These are phyloP conservation scores for Abortiporus biennis DNA, from an alignment of 1,284 basidiomycete species.

Conservation along the genomic window DNA sequence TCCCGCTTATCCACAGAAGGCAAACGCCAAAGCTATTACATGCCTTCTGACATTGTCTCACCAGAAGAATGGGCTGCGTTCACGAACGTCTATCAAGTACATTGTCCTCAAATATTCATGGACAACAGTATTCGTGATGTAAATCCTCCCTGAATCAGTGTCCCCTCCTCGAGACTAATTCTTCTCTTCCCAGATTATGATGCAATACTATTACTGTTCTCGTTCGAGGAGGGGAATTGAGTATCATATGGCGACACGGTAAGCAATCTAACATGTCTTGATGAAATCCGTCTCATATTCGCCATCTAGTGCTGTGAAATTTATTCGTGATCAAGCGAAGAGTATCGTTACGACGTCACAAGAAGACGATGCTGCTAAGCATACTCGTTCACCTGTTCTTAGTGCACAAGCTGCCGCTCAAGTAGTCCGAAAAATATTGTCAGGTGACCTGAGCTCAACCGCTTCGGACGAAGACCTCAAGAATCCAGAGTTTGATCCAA, in stretches of 20 bases:
- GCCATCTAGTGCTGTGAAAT: constrained; percentile 66
- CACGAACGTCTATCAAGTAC: constrained; percentile 88
- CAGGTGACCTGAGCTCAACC: constrained; percentile 32
- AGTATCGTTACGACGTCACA: constrained; percentile 30
- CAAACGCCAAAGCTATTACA: constrained; percentile 45
- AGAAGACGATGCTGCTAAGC: constrained; percentile 24
- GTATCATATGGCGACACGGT: constrained; percentile 87
- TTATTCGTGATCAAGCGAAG: constrained; percentile 76
- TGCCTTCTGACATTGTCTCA: constrained; percentile 60
- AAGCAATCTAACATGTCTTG: constrained; percentile 15
- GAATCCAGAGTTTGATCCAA: constrained; percentile 12
- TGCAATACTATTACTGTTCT: constrained; percentile 89
- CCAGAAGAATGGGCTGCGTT: constrained; percentile 78
- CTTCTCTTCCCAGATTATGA: constrained; percentile 52
- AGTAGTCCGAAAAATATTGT: constrained; percentile 56
- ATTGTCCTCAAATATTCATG: constrained; percentile 82
- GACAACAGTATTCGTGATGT: constrained; percentile 60
- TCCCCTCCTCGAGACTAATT: neutral
- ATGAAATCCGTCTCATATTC: neutral
- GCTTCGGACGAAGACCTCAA: constrained; percentile 35
- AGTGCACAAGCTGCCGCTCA: constrained; percentile 54
- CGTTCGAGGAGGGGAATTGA: constrained; percentile 72
- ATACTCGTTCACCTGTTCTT: constrained; percentile 28
- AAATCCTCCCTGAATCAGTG: constrained; percentile 1
- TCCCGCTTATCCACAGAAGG: constrained; percentile 27